Conservation (phyloP, 208 protist genomes). For the Wallacemonas rigidus region DNA sequence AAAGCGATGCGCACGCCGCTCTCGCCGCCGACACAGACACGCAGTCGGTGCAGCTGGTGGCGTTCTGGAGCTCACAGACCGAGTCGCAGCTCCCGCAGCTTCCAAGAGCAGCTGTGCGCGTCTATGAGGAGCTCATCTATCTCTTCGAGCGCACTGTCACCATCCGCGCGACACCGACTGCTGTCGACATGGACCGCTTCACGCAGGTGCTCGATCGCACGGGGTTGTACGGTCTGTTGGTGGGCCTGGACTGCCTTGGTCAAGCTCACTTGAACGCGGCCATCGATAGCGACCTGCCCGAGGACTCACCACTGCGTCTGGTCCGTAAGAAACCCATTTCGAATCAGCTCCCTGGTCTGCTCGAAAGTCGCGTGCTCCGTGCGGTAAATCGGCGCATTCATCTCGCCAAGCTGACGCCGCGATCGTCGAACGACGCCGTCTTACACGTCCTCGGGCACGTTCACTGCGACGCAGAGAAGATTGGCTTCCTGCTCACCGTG, state of each 20-base stretch:
- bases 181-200: conserved; percentile 40
- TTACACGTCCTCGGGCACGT: conserved; percentile 61
- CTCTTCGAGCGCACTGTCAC: conserved; percentile 59
- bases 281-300: neutral
- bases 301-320: neutral
- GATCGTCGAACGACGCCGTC: conserved; percentile 43
- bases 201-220: conserved; percentile 28
- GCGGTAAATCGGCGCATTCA: conserved; percentile 34
- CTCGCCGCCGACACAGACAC: neutral
- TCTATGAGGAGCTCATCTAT: conserved; percentile 72
- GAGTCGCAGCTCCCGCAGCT: conserved; percentile 27
- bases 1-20: neutral
- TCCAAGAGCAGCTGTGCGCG: conserved; percentile 29
- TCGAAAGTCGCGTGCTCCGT: conserved; percentile 38
- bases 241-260: conserved; percentile 44
- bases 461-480: conserved; percentile 54
- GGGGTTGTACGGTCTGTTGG: conserved; percentile 65
- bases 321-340: neutral
- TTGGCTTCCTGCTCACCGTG: conserved; percentile 36
- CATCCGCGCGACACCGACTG: conserved; percentile 29
- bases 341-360: conserved; percentile 21
- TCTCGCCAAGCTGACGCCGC: conserved; percentile 18
- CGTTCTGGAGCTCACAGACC: conserved; percentile 22
- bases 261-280: conserved; percentile 32
- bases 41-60: neutral